A percentile compares a stretch with the other conserved stretches of the same genome.
These are phyloP conservation scores for Flaveria sonorensis DNA, from an alignment of 129 eudicot species.

Conservation along the genomic window DNA sequence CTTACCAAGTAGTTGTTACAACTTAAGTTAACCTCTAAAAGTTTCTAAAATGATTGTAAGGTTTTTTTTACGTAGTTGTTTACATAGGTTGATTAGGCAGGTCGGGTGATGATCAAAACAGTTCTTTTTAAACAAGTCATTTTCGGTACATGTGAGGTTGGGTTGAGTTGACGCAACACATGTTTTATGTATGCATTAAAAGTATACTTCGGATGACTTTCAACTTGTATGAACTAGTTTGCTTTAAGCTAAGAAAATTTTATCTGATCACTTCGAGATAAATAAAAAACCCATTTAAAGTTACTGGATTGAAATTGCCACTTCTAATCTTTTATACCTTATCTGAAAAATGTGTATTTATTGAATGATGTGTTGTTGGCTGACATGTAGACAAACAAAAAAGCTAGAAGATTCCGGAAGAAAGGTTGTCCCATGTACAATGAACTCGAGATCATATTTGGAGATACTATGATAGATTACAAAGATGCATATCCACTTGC, in stretches of 20 bases:
- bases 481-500: constrained; percentile 38
- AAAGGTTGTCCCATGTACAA: constrained; percentile 43
- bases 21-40: background rate
- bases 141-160: background rate
- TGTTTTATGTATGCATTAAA: no score
- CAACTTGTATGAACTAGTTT: no score
- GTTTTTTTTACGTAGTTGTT: background rate
- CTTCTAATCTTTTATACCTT: background rate
- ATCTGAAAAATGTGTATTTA: background rate
- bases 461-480: constrained; percentile 19
- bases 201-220: no score
- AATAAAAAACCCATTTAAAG: background rate
- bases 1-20: no score
- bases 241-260: no score
- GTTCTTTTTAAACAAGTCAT: background rate
- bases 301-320: background rate
- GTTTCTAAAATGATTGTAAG: background rate
- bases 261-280: background rate
- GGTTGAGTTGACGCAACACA: background rate
- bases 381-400: constrained; percentile 33
- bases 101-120: background rate
- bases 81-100: background rate
- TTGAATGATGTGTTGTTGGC: constrained; percentile 19
- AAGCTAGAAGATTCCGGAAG: constrained; percentile 38
- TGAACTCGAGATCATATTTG: constrained; percentile 31